These are phyloP conservation scores for Solanum pimpinellifolium DNA, from an alignment of 257 asterid genomes.

Conservation along the genomic window DNA sequence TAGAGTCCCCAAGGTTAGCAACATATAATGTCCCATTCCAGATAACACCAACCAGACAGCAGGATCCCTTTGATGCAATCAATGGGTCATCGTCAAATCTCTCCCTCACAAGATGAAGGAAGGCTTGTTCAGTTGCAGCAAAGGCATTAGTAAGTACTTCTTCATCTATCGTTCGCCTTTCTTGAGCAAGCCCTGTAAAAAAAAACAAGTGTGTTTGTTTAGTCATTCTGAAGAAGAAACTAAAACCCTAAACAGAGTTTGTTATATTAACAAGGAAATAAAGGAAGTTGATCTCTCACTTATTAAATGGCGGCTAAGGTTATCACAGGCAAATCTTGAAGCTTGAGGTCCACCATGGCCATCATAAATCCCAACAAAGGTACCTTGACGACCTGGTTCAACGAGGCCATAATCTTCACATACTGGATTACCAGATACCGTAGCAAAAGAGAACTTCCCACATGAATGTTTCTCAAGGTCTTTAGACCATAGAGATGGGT, in stretches of 20 bases:
- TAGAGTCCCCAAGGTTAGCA: constrained; percentile 82
- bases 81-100: constrained; percentile 27
- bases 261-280: background rate
- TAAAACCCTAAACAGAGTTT: background rate
- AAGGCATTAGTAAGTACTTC: constrained; percentile 42
- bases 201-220: background rate
- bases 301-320: constrained; percentile 39
- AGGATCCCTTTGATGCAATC: constrained; percentile 58
- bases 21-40: constrained; percentile 45
- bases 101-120: constrained; percentile 36
- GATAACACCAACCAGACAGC: constrained; percentile 77
- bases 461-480: constrained; percentile 74
- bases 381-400: constrained; percentile 47
- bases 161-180: constrained; percentile 40
- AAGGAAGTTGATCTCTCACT: constrained; percentile 32
- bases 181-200: constrained; percentile 46
- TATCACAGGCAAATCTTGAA: constrained; percentile 39
- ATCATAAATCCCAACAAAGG: constrained; percentile 74
- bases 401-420: constrained; percentile 78
- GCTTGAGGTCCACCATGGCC: constrained; percentile 89
- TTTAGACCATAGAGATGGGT: constrained; percentile 50
- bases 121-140: constrained; percentile 56
- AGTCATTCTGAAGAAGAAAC: background rate
- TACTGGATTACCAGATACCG: constrained; percentile 55
- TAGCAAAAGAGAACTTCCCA: constrained; percentile 64